These are phyloP conservation scores for Hibiscus mutabilis DNA, from an alignment of 345 rosid genomes.

Conservation along the genomic window DNA sequence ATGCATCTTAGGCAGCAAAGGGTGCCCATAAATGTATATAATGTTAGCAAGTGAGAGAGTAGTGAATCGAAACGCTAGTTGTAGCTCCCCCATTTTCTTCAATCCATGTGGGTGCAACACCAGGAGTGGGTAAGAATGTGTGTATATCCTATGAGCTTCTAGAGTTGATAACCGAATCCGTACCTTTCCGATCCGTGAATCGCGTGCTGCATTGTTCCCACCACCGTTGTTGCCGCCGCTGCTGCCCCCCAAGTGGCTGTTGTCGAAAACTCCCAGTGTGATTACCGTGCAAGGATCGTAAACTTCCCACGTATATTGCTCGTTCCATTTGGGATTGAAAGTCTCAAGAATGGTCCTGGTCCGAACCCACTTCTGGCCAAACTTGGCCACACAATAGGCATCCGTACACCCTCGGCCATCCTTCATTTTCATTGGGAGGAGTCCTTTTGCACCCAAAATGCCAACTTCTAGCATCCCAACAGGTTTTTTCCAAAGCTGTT, in stretches of 20 bases:
- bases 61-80: constrained; percentile 58
- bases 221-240: constrained; percentile 21
- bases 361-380: constrained; percentile 84
- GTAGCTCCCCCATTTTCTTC: constrained; percentile 79
- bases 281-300: constrained; percentile 85
- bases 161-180: constrained; percentile 66
- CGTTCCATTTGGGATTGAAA: constrained; percentile 64
- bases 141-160: constrained; percentile 66
- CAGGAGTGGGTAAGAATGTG: constrained; percentile 70
- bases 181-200: constrained; percentile 72
- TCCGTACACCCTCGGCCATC: constrained; percentile 62
- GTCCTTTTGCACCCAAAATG: constrained; percentile 56
- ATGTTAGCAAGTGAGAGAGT: constrained; percentile 58
- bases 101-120: constrained; percentile 61
- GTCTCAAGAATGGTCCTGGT: constrained; percentile 57
- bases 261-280: constrained; percentile 69
- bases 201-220: constrained; percentile 30
- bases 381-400: constrained; percentile 75
- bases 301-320: constrained; percentile 90
- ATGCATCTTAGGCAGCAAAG: constrained; percentile 86
- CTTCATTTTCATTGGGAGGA: constrained; percentile 78
- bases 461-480: constrained; percentile 77
- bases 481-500: constrained; percentile 79
- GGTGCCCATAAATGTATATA: constrained; percentile 53
- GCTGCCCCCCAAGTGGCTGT: constrained; percentile 44